Evolutionary conservation across 139 green algal species (phyloP).

Genomic region (Chlorella sp.): DNA sequence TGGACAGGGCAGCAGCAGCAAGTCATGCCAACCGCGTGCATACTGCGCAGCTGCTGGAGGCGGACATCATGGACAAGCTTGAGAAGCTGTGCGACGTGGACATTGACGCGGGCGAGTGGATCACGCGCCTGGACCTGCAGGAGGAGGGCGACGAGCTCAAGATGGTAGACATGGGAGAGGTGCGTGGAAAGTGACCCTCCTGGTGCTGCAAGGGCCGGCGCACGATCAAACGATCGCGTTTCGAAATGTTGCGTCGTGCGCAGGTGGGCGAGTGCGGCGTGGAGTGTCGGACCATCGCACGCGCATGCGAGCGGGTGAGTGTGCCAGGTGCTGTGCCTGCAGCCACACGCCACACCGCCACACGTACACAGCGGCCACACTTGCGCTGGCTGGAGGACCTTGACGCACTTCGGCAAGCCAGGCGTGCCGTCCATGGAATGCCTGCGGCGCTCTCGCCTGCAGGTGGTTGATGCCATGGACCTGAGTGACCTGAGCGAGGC

Average conservation of each 20-base stretch:
- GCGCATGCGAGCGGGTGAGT: slow-evolving; percentile 43
- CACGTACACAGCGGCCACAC: neutral
- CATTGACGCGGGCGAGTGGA: slow-evolving; percentile 68
- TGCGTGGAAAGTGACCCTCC: slow-evolving; percentile 17
- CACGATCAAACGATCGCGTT: too few species aligned
- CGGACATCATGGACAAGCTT: slow-evolving; percentile 57
- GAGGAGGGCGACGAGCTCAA: slow-evolving; percentile 50
- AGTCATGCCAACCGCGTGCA: too few species aligned
- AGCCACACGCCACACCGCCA: neutral
- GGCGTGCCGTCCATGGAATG: neutral
- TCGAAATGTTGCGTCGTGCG: neutral
- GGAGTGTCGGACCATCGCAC: slow-evolving; percentile 75
- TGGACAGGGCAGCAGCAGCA: too few species aligned
- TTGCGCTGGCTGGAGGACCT: neutral
- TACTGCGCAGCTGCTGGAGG: slow-evolving; percentile 38
- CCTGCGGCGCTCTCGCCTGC: neutral
- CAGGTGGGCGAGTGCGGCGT: slow-evolving; percentile 34
- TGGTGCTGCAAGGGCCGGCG: too few species aligned
- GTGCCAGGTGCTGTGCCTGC: neutral
- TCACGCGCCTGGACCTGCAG: slow-evolving; percentile 64
- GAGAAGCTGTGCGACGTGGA: slow-evolving; percentile 64
- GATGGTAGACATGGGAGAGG: slow-evolving; percentile 50
- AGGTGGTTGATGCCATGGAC: slow-evolving; percentile 60
- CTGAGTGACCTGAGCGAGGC: slow-evolving; percentile 42
- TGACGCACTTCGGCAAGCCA: neutral